Evolutionary conservation across 129 eudicot genomes (phyloP), one percentile per base, ranked within the genome.

Genomic region (Artemisia tridentata): DNA sequence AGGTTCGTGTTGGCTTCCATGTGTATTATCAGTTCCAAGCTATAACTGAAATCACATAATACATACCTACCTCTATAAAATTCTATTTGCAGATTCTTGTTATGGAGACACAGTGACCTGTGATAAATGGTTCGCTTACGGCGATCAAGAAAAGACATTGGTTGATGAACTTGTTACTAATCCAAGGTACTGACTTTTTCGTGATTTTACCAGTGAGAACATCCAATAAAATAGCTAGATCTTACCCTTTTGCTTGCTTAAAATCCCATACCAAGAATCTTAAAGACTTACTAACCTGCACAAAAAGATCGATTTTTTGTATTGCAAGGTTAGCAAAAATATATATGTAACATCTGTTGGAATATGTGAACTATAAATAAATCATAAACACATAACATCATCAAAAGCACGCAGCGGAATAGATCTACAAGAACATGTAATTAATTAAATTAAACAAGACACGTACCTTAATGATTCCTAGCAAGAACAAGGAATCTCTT

Each of bases 121-220:
- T 62, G 67, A 72, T 50, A 75, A 69, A 63, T 81, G 89, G 89
- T 75, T 78, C 34, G 53, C 72, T 45, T 84, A 71, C 67, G 66
- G 64, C 72, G 81, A 71, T 67, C 64, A 81, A 25, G 84, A 84
- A 50, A 81, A 77, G 61, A 65, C 48, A 53, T 47, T 66, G 69
- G 83, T 84, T 74, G 79, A 61, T 47, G 25, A 70, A 59, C 74
- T 78, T 75, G 70, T 80, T 60, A 74, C 83, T 60, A 52, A 64
- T 11, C 62, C 46, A 65, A 80, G 84, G 88, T 80, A 75, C 63
- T 29, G 15, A 51, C 21, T 51, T 49, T 53, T 45, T 27, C 0
- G 23, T 11, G 19, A 53, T 63, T 46, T 10, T 15, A 47, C 34
- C 0, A 18, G 13, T 76, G 65, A 19, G 63, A 60, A 46, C 58